A percentile compares a stretch with the other conserved stretches of the same genome.
These are phyloP conservation scores for Populus euphratica DNA, from an alignment of 345 rosid species.

Conservation along the genomic window DNA sequence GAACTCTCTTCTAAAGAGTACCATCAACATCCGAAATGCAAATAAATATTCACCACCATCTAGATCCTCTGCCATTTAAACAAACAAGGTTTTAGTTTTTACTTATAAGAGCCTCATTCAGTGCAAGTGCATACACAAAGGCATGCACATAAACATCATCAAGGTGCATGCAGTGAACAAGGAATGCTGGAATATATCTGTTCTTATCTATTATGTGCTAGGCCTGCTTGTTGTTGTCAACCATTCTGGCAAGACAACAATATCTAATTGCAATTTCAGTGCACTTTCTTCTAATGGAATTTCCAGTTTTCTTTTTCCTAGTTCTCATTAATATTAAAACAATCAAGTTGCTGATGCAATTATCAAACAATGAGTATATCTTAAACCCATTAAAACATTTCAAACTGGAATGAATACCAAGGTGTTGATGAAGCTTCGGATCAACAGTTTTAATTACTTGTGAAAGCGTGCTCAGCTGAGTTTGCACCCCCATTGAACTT, in stretches of 20 bases:
- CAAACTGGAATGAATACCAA: conserved; percentile 45
- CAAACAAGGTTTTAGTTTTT: conserved; percentile 16
- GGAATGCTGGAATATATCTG: not conserved
- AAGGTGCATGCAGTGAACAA: too few species aligned
- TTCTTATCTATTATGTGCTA: not conserved
- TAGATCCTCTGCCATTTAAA: conserved; percentile 62
- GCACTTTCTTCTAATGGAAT: not conserved
- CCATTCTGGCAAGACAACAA: not conserved
- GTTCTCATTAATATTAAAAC: not conserved
- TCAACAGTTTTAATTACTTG: conserved; percentile 78
- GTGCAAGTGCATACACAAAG: not conserved
- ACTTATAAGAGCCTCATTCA: not conserved
- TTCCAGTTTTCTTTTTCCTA: not conserved
- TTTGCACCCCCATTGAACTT: conserved; percentile 81
- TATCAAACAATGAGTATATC: conserved; percentile 4
- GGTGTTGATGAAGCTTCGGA: conserved; percentile 91
- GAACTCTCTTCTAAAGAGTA: conserved; percentile 91
- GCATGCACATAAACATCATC: not conserved
- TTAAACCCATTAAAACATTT: not conserved
- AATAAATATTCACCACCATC: conserved; percentile 91
- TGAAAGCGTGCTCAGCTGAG: conserved; percentile 78
- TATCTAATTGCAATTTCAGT: not conserved
- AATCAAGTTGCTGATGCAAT: not conserved
- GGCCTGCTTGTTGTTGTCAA: not conserved
- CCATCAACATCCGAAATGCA: conserved; percentile 97